Evolutionary conservation across 371 early-diverging fungal genomes (phyloP).

Genomic region (Mucor sp.): DNA sequence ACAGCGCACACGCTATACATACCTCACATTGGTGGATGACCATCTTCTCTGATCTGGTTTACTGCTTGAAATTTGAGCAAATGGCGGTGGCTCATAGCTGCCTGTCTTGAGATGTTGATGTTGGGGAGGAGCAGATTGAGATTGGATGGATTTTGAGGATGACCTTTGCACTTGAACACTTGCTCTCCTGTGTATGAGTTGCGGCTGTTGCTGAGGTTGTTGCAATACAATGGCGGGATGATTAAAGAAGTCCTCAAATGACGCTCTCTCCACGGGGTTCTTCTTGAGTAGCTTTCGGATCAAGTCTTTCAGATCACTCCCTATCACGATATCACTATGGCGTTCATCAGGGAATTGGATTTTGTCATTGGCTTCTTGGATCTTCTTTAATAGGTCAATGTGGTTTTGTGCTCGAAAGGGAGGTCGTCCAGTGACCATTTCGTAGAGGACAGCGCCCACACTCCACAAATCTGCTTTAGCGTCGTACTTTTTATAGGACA

Average conservation of each 20-base stretch:
- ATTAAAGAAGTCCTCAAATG: conserved; percentile 91
- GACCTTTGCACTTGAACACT: background rate
- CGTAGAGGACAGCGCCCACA: conserved; percentile 93
- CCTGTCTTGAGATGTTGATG: background rate
- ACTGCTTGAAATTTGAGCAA: conserved; percentile 23
- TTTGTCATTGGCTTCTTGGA: conserved; percentile 78
- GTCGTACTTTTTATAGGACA: conserved; percentile 90
- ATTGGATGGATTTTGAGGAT: background rate
- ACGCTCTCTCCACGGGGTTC: conserved; percentile 84
- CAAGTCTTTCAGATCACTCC: conserved; percentile 80
- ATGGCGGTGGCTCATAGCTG: conserved; percentile 37
- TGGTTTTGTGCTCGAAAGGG: conserved; percentile 95
- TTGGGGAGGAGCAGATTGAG: background rate
- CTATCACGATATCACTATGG: conserved; percentile 31
- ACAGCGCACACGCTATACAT: background rate
- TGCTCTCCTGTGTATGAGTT: background rate
- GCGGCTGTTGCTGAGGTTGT: background rate
- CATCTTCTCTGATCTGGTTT: background rate
- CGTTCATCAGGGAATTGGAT: conserved; percentile 87
- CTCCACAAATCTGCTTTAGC: conserved; percentile 97
- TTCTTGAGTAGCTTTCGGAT: conserved; percentile 81
- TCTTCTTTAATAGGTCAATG: conserved; percentile 84
- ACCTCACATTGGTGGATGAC: conserved; percentile 3
- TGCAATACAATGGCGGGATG: conserved; percentile 66
- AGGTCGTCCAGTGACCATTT: conserved; percentile 88